Evolutionary conservation across 139 green algal genomes (phyloP).

Genomic region (Raphidocelis subcapitata): DNA sequence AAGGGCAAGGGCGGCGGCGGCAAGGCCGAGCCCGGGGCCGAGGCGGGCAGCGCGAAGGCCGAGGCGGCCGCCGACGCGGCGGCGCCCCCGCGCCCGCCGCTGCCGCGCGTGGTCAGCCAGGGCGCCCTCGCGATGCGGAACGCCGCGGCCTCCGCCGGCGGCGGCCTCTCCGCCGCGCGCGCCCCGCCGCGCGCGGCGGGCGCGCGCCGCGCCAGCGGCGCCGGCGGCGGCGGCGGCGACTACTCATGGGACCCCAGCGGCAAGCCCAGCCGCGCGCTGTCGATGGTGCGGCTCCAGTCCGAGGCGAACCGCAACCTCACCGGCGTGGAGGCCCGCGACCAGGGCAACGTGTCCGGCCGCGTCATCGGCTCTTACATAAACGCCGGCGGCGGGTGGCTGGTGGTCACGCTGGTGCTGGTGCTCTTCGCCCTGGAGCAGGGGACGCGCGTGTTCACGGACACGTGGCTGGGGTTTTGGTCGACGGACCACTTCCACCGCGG

Average conservation of each 20-base stretch:
- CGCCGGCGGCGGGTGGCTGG: conserved; percentile 31
- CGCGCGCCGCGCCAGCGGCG: neutral
- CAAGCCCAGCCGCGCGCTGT: neutral
- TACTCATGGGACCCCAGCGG: neutral
- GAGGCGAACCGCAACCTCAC: conserved; percentile 52
- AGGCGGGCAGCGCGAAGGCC: no score
- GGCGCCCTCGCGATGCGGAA: no score
- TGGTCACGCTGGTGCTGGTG: conserved; percentile 30
- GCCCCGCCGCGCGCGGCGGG: no score
- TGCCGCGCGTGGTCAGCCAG: no score
- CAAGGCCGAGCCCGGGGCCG: no score
- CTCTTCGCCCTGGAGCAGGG: conserved; percentile 56
- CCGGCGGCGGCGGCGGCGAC: neutral
- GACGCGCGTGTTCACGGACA: conserved; percentile 60
- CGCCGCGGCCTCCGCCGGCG: no score
- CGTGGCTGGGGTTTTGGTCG: conserved; percentile 77
- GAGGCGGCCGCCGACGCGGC: no score
- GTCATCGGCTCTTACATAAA: conserved; percentile 62
- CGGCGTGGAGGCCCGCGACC: conserved; percentile 56
- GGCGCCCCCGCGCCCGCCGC: no score
- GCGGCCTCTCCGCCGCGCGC: no score
- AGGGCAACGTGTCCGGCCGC: conserved; percentile 47
- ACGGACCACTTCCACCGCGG: conserved; percentile 43
- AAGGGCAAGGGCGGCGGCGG: conserved; percentile 3
- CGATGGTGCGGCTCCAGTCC: conserved; percentile 10